These are phyloP conservation scores for Fusarium keratoplasticum DNA, from an alignment of 2,329 filamentous ascomycete genomes.

Conservation along the genomic window DNA sequence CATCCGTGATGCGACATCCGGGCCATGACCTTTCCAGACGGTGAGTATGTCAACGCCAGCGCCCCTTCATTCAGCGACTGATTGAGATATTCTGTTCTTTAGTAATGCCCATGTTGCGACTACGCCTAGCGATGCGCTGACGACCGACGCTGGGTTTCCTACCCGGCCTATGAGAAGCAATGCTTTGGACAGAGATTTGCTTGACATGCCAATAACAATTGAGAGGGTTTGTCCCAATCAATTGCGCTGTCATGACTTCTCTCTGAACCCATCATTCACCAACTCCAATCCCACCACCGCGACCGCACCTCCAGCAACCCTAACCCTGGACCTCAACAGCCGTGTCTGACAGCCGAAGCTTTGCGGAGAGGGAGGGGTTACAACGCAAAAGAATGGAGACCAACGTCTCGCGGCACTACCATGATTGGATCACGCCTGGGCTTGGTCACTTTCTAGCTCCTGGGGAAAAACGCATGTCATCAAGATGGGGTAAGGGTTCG, in stretches of 20 bases:
- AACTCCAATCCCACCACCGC: background rate
- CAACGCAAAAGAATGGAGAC: slow-evolving; percentile 32
- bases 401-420: slow-evolving; percentile 14
- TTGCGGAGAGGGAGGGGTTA: slow-evolving; percentile 41
- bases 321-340: slow-evolving; percentile 39
- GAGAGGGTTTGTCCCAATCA: too few relatives aligned
- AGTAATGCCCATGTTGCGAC: background rate
- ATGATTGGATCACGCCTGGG: slow-evolving; percentile 37
- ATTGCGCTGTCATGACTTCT: too few relatives aligned
- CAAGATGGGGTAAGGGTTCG: slow-evolving; percentile 16
- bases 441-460: slow-evolving; percentile 16
- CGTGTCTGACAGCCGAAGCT: slow-evolving; percentile 43
- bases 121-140: background rate
- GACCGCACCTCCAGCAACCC: background rate
- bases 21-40: background rate
- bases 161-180: too few relatives aligned
- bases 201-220: too few relatives aligned
- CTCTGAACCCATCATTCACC: background rate
- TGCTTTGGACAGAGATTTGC: too few relatives aligned
- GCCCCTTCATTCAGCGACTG: background rate
- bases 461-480: slow-evolving; percentile 33
- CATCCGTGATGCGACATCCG: background rate
- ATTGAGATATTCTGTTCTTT: background rate
- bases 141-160: background rate
- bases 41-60: background rate